phyloP scores from a whole-genome alignment of 1,284 basidiomycete genomes.

The Phenoliferia sp. region DNA sequence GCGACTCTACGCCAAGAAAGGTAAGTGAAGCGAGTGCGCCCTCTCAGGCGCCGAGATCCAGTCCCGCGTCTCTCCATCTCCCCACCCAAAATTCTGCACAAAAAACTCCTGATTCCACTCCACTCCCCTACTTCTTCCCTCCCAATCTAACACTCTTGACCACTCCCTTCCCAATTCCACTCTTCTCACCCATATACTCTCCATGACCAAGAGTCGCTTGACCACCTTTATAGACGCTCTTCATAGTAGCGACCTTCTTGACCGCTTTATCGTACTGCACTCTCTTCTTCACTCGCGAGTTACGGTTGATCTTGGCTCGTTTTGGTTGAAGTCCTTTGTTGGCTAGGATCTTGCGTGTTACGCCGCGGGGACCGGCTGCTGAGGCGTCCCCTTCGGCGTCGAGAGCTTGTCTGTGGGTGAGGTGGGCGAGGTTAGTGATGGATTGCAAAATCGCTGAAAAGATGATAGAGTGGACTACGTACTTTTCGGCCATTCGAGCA shows the following conservation, averaged over 20 bases:
- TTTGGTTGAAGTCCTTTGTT: constrained; percentile 87
- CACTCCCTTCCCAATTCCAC: constrained; percentile 56
- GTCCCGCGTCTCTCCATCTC: not conserved
- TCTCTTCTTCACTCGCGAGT: constrained; percentile 93
- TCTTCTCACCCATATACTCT: constrained; percentile 52
- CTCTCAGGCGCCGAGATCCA: not conserved
- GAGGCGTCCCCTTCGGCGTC: constrained; percentile 9
- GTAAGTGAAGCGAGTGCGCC: too few relatives aligned
- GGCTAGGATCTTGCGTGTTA: constrained; percentile 81
- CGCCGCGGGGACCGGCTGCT: constrained; percentile 65
- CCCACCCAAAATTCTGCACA: not conserved
- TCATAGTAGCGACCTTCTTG: constrained; percentile 80
- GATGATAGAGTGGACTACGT: constrained; percentile 33
- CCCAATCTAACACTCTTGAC: constrained; percentile 7
- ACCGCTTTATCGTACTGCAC: constrained; percentile 88
- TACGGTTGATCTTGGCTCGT: constrained; percentile 76
- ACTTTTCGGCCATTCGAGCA: constrained; percentile 60
- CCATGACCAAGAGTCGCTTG: constrained; percentile 46
- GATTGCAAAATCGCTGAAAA: not conserved
- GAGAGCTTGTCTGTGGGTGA: constrained; percentile 14
- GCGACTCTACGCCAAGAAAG: not conserved
- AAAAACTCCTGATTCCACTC: not conserved
- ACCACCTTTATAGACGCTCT: constrained; percentile 84
- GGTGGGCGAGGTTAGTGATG: too few relatives aligned
- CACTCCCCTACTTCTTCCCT: not conserved